These are phyloP conservation scores for Acanthamoeba royreba DNA, from an alignment of 208 protist genomes.

Conservation along the genomic window DNA sequence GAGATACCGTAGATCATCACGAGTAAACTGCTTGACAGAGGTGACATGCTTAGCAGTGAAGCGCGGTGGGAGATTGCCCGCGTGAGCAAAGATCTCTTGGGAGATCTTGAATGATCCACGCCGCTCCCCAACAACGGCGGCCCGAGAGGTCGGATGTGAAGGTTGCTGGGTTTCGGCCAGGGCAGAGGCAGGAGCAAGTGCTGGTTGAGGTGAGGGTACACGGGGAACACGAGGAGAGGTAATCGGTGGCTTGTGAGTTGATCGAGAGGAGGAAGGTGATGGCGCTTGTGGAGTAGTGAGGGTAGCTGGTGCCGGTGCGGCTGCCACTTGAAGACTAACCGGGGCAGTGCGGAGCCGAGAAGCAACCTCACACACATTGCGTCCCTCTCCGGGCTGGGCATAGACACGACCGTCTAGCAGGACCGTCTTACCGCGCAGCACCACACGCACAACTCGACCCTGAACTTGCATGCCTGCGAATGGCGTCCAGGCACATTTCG, in stretches of 20 bases:
- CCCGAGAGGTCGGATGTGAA: too few relatives aligned
- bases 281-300: not conserved
- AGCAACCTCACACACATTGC: constrained; percentile 27
- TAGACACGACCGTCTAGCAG: constrained; percentile 64
- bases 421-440: constrained; percentile 58
- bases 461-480: constrained; percentile 57
- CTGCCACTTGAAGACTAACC: too few relatives aligned
- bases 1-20: constrained; percentile 49
- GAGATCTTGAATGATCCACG: not conserved
- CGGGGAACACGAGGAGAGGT: too few relatives aligned
- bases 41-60: constrained; percentile 54
- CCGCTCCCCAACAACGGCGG: not conserved
- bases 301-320: not conserved
- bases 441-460: constrained; percentile 62
- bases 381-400: constrained; percentile 40
- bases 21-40: constrained; percentile 68
- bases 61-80: not conserved
- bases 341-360: not conserved
- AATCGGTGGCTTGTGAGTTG: too few relatives aligned
- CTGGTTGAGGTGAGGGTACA: too few relatives aligned
- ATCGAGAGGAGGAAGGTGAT: too few relatives aligned
- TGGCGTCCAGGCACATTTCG: constrained; percentile 63
- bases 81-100: constrained; percentile 4
- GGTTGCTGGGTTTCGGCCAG: too few relatives aligned
- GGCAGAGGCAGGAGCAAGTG: too few relatives aligned